A percentile compares a stretch with the other conserved stretches of the same genome.
These are phyloP conservation scores for Davidsoniella neocaledoniae DNA, from an alignment of 2,329 filamentous ascomycete genomes.

Conservation along the genomic window DNA sequence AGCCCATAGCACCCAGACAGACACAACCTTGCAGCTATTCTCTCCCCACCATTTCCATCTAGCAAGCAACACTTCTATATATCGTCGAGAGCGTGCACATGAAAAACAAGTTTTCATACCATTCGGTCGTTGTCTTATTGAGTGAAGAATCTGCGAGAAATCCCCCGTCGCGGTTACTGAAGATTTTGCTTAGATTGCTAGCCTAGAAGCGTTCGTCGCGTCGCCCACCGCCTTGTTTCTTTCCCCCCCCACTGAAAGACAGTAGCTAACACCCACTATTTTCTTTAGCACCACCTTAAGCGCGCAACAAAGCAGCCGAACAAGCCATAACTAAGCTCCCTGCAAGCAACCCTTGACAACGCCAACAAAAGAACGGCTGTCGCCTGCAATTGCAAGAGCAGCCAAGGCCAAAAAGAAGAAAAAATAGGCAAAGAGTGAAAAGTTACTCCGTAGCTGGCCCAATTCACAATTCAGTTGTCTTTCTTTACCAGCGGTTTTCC, in stretches of 20 bases:
- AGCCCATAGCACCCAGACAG: not conserved
- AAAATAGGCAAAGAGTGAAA: not conserved
- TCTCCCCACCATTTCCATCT: not conserved
- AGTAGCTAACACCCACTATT: not conserved
- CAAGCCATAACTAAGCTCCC: not conserved
- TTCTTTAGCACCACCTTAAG: not conserved
- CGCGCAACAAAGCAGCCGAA: not conserved
- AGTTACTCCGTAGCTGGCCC: not conserved
- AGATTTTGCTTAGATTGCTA: too few species aligned
- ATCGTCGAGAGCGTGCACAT: not conserved
- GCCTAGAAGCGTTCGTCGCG: too few species aligned
- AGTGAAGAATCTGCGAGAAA: too few species aligned
- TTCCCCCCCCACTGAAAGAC: not conserved
- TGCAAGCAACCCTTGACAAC: not conserved
- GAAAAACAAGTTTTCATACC: not conserved
- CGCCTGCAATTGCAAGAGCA: slow-evolving; percentile 3
- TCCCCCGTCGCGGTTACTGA: too few species aligned
- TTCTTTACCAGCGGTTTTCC: slow-evolving; percentile 9
- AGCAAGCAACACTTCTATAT: not conserved
- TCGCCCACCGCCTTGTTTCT: not conserved
- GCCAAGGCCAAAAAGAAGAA: not conserved
- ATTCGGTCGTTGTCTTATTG: too few species aligned
- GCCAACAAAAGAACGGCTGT: not conserved
- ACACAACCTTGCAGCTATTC: not conserved
- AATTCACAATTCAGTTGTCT: not conserved